A percentile compares a stretch with the other conserved stretches of the same genome.
These are phyloP conservation scores for Castanospermum australe DNA, from an alignment of 306 rosid species.

Conservation along the genomic window DNA sequence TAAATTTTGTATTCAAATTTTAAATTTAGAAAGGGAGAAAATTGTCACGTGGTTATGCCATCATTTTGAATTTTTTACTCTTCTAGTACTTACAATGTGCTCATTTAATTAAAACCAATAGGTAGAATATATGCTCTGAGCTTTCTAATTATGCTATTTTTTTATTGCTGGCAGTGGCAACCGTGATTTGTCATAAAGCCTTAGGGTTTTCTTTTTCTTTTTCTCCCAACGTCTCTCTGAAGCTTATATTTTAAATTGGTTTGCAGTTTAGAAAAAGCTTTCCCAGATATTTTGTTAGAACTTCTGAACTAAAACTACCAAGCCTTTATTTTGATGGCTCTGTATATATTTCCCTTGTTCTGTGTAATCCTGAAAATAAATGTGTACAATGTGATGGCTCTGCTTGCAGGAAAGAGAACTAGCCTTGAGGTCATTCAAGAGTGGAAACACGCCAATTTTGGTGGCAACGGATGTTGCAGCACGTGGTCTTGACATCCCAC, in stretches of 20 bases:
- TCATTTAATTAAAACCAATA: background rate
- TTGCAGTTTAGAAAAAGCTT: background rate
- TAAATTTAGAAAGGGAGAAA: background rate
- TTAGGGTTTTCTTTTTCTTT: background rate
- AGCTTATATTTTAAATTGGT: conserved; percentile 4
- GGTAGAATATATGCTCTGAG: background rate
- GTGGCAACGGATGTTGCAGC: conserved; percentile 93
- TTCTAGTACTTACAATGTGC: background rate
- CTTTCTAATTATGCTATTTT: background rate
- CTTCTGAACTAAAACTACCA: background rate
- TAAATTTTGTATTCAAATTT: background rate
- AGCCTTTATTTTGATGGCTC: no score
- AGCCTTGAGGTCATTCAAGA: conserved; percentile 75
- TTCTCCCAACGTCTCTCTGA: background rate
- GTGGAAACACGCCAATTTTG: conserved; percentile 72
- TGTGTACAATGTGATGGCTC: background rate
- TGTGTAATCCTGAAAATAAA: background rate
- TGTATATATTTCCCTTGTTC: background rate
- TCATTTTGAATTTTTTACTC: conserved; percentile 1
- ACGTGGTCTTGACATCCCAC: conserved; percentile 85
- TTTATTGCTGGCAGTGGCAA: background rate
- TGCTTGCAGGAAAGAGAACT: conserved; percentile 74
- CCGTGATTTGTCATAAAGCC: background rate
- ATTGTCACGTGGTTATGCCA: background rate
- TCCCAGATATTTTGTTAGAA: background rate